Base-by-base conservation (phyloP, 192 early-diverging fungal genomes). In the Chytriomyces confervae region DNA sequence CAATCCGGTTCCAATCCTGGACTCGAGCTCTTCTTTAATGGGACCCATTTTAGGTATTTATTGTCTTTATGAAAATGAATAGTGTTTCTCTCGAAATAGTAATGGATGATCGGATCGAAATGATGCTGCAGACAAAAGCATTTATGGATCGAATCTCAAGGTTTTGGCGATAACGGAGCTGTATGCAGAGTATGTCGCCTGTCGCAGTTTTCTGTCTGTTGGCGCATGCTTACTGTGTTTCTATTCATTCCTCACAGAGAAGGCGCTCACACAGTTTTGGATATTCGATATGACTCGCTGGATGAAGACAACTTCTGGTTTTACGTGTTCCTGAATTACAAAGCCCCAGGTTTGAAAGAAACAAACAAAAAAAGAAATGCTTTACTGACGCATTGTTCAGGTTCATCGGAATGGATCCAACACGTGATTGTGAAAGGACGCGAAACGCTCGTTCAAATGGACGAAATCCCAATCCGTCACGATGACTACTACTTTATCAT, bases 281-380 rank as follows among this genome's bases (percentile, higher is more conserved):
- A 72, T 43, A 49, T 72, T 61, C 69, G 69, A 29, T 57, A 60
- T 51, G 57, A 72, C 13, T 23, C 48, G 9, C 27, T 29, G 8
- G 44, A n/a, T 6, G 69, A 72, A 36, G 69, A 72, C 57, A 18
- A 27, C 20, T 72, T 72, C 69, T 60, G 51, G 50, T 72, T 72
- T 27, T 23, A 16, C 57, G 50, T 72, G 8, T 60, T 23, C 27
- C 20, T 72, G 10, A 50, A 72, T 45, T 27, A 72, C 50, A 9
- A 27, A 7, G 16, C 50, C 36, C 36, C 36, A 36, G 36, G 36
- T 36, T 36, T 36, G 36, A 36, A 36, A 36, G 36, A 36, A 36
- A 36, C 36, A 36, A 36, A 36, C 36, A 36, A 36, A 36, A 36
- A 36, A 36, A 36, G 36, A 36, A 36, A 36, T 36, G 36, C 4